Base-by-base conservation (phyloP, 148 eudicot genomes). In the Chenopodium formosanum region DNA sequence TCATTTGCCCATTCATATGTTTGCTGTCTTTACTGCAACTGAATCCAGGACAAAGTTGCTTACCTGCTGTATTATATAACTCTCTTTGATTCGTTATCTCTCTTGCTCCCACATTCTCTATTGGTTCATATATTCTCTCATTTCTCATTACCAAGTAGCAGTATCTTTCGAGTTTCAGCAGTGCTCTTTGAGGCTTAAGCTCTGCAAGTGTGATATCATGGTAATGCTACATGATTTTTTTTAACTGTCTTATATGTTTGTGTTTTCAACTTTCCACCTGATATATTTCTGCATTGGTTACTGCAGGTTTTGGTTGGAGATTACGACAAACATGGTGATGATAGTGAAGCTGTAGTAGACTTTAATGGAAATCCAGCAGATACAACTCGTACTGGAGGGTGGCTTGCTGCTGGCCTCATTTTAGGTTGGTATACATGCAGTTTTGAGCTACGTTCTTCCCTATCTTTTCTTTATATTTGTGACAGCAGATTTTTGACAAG, bases 401-500 rank as follows among this genome's bases (percentile, higher is more conserved):
- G 99, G 99, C 93, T 94, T 9, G 99, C 90, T 19, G 95, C 99
- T 22, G 99, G 98, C 53, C 97, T 96, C 82, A 92, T 96, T 79
- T 84, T 96, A 92, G 99, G 99, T 85, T 75, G 50, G 85, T 79
- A 37, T 44, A 65, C 25, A 71, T 44, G 50, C 27, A 19, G 7
- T n/a, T 23, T 74, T 10, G 63, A 52, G 32, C 46, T 0, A 8
- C 14, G 19, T 17, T 25, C 23, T 60, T 71, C 16, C 1, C 1
- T 7, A 0, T 19, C 22, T 4, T 40, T 40, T 5, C 44, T 37
- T 29, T 17, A 44, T 9, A 40, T 34, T 32, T 48, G 19, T 19
- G 9, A 11, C 67, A 62, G 60, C 22, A 53, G 19, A 69, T 16
- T 67, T 75, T 13, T 23, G 22, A 64, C 53, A 50, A 58, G 68